Base-by-base conservation (phyloP, 1,284 basidiomycete genomes). In the Leccinum glutinopallens region DNA sequence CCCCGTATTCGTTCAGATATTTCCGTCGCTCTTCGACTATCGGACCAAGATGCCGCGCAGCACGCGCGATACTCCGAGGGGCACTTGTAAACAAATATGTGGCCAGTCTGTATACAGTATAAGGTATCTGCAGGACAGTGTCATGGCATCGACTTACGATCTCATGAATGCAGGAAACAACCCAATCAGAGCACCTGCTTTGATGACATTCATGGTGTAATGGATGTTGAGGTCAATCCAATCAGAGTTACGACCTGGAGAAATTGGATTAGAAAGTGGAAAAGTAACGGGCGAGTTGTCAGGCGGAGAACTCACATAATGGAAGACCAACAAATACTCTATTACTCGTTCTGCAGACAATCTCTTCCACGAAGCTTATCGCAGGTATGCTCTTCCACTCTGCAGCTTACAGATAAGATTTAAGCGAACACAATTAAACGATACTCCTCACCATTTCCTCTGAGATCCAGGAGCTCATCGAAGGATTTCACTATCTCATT, bases 271-370 rank as follows among this genome's bases (percentile, higher is more conserved):
- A 29, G 35, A 33, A n/a, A 46, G 33, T 13, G 5, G 9, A 29
- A 8, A 39, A 37, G 32, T 9, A 2, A 19, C 7, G 1, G 46
- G 19, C 12, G 12, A 49, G 12, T 49, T 22, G 12, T 13, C n/a
- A n/a, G 32, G 29, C 29, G 0, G 33, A 17, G 22, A 32, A 49
- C 75, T 4, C 62, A 81, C 80, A 82, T 17, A 80, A 64, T 8
- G 80, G 80, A 6, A 76, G 68, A 2, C 81, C 81, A 39, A 81
- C 76, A 60, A 82, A 79, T 7, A 77, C 58, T 13, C 81, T 73
- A 61, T 79, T 80, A 49, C 65, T 78, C 13, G 72, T 67, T 32
- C 77, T 71, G 51, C 75, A 72, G 8, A 80, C 65, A 5, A 81
- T 67, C 17, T 72, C 56, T 56, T 64, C 66, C 5, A 73, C 12